phyloP scores from a whole-genome alignment of 148 eudicot species.

The Cornus florida region DNA sequence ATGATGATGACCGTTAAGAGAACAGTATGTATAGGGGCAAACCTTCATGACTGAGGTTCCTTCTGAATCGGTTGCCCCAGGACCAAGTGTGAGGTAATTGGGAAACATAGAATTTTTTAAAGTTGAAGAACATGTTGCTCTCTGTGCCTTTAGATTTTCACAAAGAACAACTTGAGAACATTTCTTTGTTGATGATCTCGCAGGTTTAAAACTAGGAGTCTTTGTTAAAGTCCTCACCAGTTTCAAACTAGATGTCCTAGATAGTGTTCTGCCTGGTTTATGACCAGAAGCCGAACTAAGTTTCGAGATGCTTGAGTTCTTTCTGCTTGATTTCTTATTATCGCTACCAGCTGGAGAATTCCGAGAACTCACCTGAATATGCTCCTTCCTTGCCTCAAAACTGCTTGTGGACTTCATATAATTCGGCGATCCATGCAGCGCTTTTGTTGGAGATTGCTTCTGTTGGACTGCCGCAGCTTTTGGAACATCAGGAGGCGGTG shows the following conservation, averaged over 20 bases:
- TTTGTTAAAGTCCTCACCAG: conserved; percentile 54
- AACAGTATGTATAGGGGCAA: conserved; percentile 80
- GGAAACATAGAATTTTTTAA: conserved; percentile 81
- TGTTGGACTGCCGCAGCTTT: conserved; percentile 18
- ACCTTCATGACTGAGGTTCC: conserved; percentile 71
- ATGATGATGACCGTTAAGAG: conserved; percentile 81
- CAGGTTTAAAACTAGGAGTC: conserved; percentile 66
- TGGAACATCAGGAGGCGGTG: conserved; percentile 24
- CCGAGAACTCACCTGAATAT: conserved; percentile 32
- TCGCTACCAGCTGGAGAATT: conserved; percentile 17
- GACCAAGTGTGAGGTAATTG: conserved; percentile 45
- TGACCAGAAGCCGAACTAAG: conserved; percentile 19
- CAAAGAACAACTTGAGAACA: conserved; percentile 38
- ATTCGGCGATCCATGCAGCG: conserved; percentile 44
- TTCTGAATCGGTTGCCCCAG: conserved; percentile 66
- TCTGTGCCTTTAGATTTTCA: conserved; percentile 45
- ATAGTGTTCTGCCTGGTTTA: conserved; percentile 28
- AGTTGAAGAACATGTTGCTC: conserved; percentile 79
- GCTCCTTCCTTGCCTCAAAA: conserved; percentile 71
- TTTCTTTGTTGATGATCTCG: conserved; percentile 37
- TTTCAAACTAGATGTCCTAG: conserved; percentile 47
- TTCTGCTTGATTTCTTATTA: conserved; percentile 21
- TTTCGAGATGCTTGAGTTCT: conserved; percentile 21
- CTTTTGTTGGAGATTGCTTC: conserved; percentile 24
- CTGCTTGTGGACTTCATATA: conserved; percentile 90